Conservation (phyloP, 306 rosid species). For the Lathyrus sativus region DNA sequence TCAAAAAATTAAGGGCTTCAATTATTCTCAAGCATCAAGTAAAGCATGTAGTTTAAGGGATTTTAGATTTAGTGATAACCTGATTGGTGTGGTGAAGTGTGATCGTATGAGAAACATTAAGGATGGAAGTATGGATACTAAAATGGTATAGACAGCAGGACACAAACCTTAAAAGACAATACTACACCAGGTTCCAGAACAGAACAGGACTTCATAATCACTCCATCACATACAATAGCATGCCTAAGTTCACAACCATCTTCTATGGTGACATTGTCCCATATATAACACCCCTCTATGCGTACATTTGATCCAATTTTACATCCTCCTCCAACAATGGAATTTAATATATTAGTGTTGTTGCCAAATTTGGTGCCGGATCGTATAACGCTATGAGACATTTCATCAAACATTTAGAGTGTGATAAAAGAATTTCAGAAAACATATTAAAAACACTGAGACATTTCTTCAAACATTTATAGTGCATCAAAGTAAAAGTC, state of each 20-base stretch:
- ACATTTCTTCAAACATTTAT: no score
- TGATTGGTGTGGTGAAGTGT: background rate
- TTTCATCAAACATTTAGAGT: no score
- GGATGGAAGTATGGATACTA: constrained; percentile 22
- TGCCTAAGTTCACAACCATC: constrained; percentile 86
- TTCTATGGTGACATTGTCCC: constrained; percentile 83
- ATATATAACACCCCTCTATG: constrained; percentile 87
- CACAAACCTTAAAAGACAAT: constrained; percentile 85
- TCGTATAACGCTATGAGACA: constrained; percentile 68
- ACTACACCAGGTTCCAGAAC: constrained; percentile 83
- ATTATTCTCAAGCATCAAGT: constrained; percentile 26
- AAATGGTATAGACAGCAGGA: constrained; percentile 22
- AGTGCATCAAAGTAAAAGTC: no score
- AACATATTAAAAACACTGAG: no score
- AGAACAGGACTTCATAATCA: constrained; percentile 70
- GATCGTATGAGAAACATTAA: constrained; percentile 25
- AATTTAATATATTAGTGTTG: constrained; percentile 64
- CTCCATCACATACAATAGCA: constrained; percentile 94
- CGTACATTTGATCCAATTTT: constrained; percentile 77
- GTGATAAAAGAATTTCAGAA: no score
- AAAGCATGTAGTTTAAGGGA: constrained; percentile 27
- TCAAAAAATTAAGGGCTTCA: constrained; percentile 26
- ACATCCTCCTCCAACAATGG: constrained; percentile 88
- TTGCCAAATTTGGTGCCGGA: constrained; percentile 78
- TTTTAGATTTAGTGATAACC: constrained; percentile 13